Base-by-base conservation (phyloP, 2,329 filamentous ascomycete genomes). In the Fragosphaeria purpurea region DNA sequence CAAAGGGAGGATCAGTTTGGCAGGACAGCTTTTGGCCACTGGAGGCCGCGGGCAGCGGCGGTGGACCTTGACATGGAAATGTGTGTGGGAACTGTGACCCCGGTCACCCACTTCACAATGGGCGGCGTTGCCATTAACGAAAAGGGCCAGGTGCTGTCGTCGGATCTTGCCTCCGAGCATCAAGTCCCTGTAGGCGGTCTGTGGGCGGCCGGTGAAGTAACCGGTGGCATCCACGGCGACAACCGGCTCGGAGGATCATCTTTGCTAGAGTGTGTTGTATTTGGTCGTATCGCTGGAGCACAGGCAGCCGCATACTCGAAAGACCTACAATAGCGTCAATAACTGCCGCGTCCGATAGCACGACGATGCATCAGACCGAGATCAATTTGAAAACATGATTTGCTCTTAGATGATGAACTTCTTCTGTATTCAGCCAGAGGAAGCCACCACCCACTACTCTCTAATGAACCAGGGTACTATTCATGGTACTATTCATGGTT, bases 51-150 rank as follows among this genome's bases (percentile, higher is more conserved):
- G 9, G 52, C 41, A 10, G 82, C 88, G 66, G 30, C 31, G 0
- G 47, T 44, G 1, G 50, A 52, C 31, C 91, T 97, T 66, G 83
- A 84, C 64, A 96, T 95, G 83, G 87, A 97, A 73, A 91, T 98
- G 58, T 79, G 93, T 35, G 62, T 95, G 57, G 53, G 55, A 1
- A 41, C 41, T 13, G 97, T 98, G 89, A 91, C 97, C 77, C 93
- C 93, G 43, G 91, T 98, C 39, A 85, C 97, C 47, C 93, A 98
- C 76, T 98, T 97, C 76, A 98, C 93, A 73, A 98, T 97, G 93
- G 93, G 93, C 67, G 93, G 93, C 77, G 93, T 97, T 60, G 91
- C 96, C 73, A 97, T 98, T 76, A 94, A 97, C 76, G 91, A 96
- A 76, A 85, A 93, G 72, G 86, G 91, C 45, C 81, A 96, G 71